phyloP scores from a whole-genome alignment of 2,329 filamentous ascomycete species.

The Ceratocystis diversiconidia region DNA sequence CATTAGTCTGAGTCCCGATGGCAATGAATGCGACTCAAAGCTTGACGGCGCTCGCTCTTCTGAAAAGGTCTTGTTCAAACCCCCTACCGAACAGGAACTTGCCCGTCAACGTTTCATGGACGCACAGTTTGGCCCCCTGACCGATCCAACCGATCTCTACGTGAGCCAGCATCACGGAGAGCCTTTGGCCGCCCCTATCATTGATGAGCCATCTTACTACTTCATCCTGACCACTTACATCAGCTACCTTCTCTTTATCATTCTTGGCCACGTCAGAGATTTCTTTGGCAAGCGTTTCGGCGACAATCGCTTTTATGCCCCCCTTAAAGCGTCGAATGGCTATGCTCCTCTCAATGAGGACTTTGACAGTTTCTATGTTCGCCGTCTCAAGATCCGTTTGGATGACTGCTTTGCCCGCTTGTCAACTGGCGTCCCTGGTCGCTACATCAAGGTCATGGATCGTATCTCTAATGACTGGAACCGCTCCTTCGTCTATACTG shows the following conservation, averaged over 20 bases:
- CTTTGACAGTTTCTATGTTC: constrained; percentile 97
- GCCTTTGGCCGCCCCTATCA: constrained; percentile 66
- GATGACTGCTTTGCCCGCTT: constrained; percentile 94
- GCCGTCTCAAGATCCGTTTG: constrained; percentile 81
- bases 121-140: constrained; percentile 80
- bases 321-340: constrained; percentile 69
- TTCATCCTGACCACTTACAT: constrained; percentile 96
- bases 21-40: constrained; percentile 1
- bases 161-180: constrained; percentile 75
- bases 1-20: constrained; percentile 15
- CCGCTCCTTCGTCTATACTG: constrained; percentile 73
- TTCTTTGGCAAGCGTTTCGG: constrained; percentile 96
- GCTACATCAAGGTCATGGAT: constrained; percentile 85
- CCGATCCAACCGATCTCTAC: constrained; percentile 70
- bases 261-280: constrained; percentile 88
- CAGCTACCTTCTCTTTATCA: constrained; percentile 89
- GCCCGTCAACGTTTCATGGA: constrained; percentile 62
- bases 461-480: constrained; percentile 87
- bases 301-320: constrained; percentile 65
- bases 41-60: constrained; percentile 23
- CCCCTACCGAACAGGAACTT: constrained; percentile 71
- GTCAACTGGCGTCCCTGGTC: constrained; percentile 82
- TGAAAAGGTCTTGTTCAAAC: constrained; percentile 70
- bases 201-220: constrained; percentile 94
- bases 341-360: constrained; percentile 94